These are phyloP conservation scores for Gentiana dahurica DNA, from an alignment of 257 asterid species.

Conservation along the genomic window DNA sequence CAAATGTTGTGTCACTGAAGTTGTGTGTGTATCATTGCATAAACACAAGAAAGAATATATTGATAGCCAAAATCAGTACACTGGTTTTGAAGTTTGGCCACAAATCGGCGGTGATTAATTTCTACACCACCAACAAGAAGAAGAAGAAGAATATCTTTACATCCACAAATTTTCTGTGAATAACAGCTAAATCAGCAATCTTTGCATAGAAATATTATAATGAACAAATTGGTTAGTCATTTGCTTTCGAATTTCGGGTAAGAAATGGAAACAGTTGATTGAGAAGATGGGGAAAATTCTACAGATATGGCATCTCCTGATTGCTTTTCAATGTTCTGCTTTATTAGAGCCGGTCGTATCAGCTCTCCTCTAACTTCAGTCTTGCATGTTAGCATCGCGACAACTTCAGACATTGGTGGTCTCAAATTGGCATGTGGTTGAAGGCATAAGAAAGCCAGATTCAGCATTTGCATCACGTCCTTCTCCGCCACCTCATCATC, in stretches of 20 bases:
- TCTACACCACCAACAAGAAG: too few species aligned
- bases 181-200: background rate
- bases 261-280: slow-evolving; percentile 15
- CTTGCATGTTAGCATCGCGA: slow-evolving; percentile 56
- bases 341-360: slow-evolving; percentile 44
- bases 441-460: slow-evolving; percentile 52
- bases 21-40: too few species aligned
- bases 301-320: slow-evolving; percentile 47
- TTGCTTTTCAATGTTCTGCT: slow-evolving; percentile 16
- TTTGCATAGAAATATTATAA: too few species aligned
- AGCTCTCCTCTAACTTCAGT: slow-evolving; percentile 27
- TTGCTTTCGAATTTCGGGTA: background rate
- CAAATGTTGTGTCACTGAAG: too few species aligned
- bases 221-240: background rate
- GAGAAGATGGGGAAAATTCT: slow-evolving; percentile 51
- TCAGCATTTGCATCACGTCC: slow-evolving; percentile 37
- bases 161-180: too few species aligned
- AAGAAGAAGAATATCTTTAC: too few species aligned
- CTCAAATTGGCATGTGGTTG: slow-evolving; percentile 48
- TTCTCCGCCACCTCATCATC: slow-evolving; percentile 30
- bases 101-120: too few species aligned
- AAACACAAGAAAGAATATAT: too few species aligned
- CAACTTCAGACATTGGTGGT: slow-evolving; percentile 78
- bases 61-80: too few species aligned
- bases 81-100: too few species aligned